Evolutionary conservation across 441 rosid genomes (phyloP).

Genomic region (Arabidopsis lyrata): DNA sequence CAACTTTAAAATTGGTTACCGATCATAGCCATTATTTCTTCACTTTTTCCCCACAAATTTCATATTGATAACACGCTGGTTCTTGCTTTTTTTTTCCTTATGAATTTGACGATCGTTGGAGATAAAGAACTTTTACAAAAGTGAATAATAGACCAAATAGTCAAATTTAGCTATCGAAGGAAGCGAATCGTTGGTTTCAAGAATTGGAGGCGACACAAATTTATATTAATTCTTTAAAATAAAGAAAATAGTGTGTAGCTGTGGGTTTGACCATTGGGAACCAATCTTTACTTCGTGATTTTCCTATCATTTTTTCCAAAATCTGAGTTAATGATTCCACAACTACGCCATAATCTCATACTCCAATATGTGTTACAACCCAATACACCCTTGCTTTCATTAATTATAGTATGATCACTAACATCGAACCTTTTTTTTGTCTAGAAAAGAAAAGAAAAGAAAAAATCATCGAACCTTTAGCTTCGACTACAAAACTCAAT

Average conservation of each 20-base stretch:
- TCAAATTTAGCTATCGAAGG: constrained; percentile 37
- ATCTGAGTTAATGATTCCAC: constrained; percentile 29
- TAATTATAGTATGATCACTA: not conserved
- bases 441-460: not conserved
- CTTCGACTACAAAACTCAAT: constrained; percentile 7
- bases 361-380: constrained; percentile 43
- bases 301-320: not conserved
- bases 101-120: constrained; percentile 13
- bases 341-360: too few species aligned
- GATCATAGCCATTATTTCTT: too few species aligned
- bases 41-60: not conserved
- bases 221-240: not conserved
- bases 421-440: constrained; percentile 3
- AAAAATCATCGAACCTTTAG: constrained; percentile 1
- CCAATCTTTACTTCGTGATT: constrained; percentile 34
- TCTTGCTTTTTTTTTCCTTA: not conserved
- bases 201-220: constrained; percentile 25
- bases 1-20: too few species aligned
- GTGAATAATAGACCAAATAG: constrained; percentile 26
- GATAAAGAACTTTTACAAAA: not conserved
- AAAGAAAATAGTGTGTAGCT: constrained; percentile 19
- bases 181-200: constrained; percentile 38
- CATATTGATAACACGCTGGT: not conserved
- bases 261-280: constrained; percentile 41
- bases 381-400: constrained; percentile 40